Percentiles rank a stretch among this genome's conserved stretches.
Conservation (phyloP, 1,284 basidiomycete genomes). For the Ustilago tritici region DNA sequence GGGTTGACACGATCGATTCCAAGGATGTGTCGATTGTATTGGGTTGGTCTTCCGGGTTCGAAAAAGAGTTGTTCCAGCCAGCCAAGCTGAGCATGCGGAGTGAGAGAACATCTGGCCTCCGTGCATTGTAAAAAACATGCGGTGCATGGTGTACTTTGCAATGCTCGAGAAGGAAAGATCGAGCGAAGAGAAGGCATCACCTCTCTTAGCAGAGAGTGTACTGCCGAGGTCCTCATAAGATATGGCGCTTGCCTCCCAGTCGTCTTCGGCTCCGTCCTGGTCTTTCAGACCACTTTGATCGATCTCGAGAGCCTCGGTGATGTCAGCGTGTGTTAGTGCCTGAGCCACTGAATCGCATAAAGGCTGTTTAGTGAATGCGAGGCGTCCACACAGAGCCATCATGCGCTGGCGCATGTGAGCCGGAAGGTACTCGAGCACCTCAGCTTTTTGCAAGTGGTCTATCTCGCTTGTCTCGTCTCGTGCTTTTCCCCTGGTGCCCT, state of each 20-base stretch:
- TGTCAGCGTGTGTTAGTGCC: constrained; percentile 10
- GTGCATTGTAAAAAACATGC: constrained; percentile 9
- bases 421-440: constrained; percentile 37
- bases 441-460: background rate
- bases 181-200: constrained; percentile 8
- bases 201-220: background rate
- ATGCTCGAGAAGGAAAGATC: constrained; percentile 43
- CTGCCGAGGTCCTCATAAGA: background rate
- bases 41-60: background rate
- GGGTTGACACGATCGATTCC: constrained; percentile 8
- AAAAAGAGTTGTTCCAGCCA: constrained; percentile 17
- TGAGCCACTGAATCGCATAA: constrained; percentile 30
- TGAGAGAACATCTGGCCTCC: constrained; percentile 6
- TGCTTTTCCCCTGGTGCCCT: background rate
- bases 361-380: constrained; percentile 25
- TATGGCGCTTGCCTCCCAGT: background rate
- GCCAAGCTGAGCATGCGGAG: constrained; percentile 42
- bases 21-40: constrained; percentile 10
- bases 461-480: background rate
- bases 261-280: constrained; percentile 13
- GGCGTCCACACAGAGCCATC: constrained; percentile 32
- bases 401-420: constrained; percentile 33
- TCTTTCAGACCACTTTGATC: constrained; percentile 3
- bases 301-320: background rate
- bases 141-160: constrained; percentile 14